Evolutionary conservation across 106 monocot species (phyloP), one percentile per base, ranked within the genome.

Genomic region (Dioscorea alata): DNA sequence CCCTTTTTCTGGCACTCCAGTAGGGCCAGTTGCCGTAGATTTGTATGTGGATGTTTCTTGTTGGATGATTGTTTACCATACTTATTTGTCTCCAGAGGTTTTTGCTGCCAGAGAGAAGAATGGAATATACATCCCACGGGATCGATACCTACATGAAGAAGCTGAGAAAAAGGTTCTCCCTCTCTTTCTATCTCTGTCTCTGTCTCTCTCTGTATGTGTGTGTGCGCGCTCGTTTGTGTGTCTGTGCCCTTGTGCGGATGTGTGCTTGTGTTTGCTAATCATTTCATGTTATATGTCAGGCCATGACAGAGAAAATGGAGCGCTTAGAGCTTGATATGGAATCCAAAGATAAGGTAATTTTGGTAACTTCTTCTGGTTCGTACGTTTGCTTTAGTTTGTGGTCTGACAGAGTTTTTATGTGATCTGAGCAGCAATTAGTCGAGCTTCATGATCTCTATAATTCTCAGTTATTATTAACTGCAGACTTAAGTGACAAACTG

Each of bases 41-140:
- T 3, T 54, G 18, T 54, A 51, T 54, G 54, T 54, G 15, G 13
- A 54, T 62, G 2, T 4, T 56, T 62, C 32, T 60, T 68, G 31
- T 23, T 54, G 16, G 42, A 33, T 33, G 25, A 66, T 57, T 68
- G 32, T 14, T 21, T 73, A 24, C 16, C 22, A 48, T n/a, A 60
- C 17, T 33, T 70, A 14, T 60, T 20, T 68, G 53, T 75, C 8
- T 59, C 34, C 83, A 99, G 97, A 99, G 81, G 89, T 99, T 28
- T 99, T 80, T 87, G 89, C 97, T 80, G 92, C 97, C 68, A 87
- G 97, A 70, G 97, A 99, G 75, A 99, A 99, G 78, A 92, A 99
- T 78, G 97, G 97, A 13, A 90, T 99, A 33, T 99, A 99, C 60
- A 90, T 99, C 48, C 97, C 97, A 57, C 72, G 76, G 35, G 97